Evolutionary conservation across 768 basidiomycete species (phyloP).

Genomic region (Psilocybe tampanensis): DNA sequence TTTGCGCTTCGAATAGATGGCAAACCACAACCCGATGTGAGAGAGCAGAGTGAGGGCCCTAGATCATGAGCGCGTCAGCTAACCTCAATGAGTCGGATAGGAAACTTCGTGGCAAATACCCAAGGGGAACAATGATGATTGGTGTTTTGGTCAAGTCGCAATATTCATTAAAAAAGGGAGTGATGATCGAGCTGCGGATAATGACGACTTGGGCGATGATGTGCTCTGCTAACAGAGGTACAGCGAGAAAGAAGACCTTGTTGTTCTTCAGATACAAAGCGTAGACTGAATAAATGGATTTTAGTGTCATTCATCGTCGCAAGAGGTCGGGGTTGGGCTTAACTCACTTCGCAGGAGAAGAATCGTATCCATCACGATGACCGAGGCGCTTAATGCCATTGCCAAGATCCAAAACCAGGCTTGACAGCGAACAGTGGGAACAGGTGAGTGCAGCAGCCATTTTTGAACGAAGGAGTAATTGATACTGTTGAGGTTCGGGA

Average conservation of each 20-base stretch:
- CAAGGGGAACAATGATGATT: conserved; percentile 4
- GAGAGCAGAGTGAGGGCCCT: conserved; percentile 3
- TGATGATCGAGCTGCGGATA: not conserved
- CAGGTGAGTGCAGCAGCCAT: conserved; percentile 2
- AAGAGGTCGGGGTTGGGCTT: not conserved
- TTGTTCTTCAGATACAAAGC: conserved; percentile 8
- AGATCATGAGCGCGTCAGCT: too few species aligned
- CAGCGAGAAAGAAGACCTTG: conserved; percentile 2
- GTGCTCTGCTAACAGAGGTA: conserved; percentile 4
- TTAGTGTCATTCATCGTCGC: not conserved
- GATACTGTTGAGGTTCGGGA: not conserved
- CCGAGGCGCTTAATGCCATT: not conserved
- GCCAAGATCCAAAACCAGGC: conserved; percentile 7
- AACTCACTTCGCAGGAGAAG: conserved; percentile 11
- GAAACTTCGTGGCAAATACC: conserved; percentile 6
- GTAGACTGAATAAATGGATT: conserved; percentile 3
- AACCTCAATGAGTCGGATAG: too few species aligned
- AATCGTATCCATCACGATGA: conserved; percentile 2
- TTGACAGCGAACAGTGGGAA: not conserved
- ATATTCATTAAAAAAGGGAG: conserved; percentile 1
- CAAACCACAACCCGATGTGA: conserved; percentile 9
- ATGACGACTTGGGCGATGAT: not conserved
- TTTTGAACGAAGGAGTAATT: conserved; percentile 9
- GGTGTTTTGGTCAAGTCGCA: conserved; percentile 8
- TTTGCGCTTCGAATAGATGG: conserved; percentile 9